Evolutionary conservation across 1,284 basidiomycete species (phyloP), one percentile per base, ranked within the genome.

Genomic region (Porogramme epimiltina): DNA sequence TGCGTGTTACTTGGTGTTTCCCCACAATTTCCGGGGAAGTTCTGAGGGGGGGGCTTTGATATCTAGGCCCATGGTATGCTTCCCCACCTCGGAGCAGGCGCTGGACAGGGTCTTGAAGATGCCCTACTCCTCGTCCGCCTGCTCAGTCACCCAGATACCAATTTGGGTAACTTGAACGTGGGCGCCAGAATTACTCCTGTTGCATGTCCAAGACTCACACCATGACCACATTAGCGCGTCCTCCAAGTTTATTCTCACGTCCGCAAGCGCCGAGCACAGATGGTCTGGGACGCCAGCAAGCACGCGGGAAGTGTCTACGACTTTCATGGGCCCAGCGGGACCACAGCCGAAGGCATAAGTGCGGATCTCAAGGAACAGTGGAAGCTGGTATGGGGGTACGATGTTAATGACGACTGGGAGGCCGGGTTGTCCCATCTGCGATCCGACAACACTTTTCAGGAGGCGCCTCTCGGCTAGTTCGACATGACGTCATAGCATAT

Each of bases 51-150:
- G 8, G 13, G 8, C n/a, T n/a, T n/a, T n/a, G n/a, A n/a, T n/a
- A n/a, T n/a, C 4, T 23, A 79, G 79, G 80, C 80, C 5, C 84
- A 86, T 61, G 80, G 71, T 1, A 85, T 82, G 75, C 64, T 76
- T 19, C 81, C 84, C 0, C 81, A 84, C 60, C 70, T 84, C 15
- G 82, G 83, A 2, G 76, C 81, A 0, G 84, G 84, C 13, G 81
- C 81, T 13, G 81, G 82, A 1, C 83, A 84, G 66, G 82, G 81
- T 0, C 73, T 85, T 37, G 84, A 87, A 60, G 84, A 86, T 55
- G 78, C 78, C 0, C 75, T 76, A 28, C 66, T 80, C n/a, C 68
- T 86, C 8, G 74, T 74, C 31, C 66, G 70, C n/a, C 68, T 87
- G 4, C 74, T 87, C 4, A 60, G 64, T 2, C 76, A 79, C 57